Conservation (phyloP, 495 filamentous ascomycete species). For the Lasiosphaeriaceae sp. region DNA sequence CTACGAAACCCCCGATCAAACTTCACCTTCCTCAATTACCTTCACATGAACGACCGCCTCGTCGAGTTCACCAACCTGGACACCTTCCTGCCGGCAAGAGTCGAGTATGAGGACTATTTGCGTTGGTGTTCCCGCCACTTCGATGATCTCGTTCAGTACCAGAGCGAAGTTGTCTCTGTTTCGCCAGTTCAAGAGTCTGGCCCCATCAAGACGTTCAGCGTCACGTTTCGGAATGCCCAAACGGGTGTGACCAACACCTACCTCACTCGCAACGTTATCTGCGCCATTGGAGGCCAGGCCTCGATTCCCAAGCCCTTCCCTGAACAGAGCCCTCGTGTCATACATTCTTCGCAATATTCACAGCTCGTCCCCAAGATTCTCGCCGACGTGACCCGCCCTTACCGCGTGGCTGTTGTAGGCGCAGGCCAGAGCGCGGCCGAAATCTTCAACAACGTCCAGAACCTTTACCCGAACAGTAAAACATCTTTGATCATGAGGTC, state of each 20-base stretch:
- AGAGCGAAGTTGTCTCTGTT: slow-evolving; percentile 68
- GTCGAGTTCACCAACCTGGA: slow-evolving; percentile 85
- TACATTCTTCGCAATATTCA: slow-evolving; percentile 89
- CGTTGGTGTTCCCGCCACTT: slow-evolving; percentile 86
- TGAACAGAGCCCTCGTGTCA: slow-evolving; percentile 56
- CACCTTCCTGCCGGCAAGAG: slow-evolving; percentile 80
- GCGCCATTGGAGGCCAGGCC: slow-evolving; percentile 79
- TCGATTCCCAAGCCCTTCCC: slow-evolving; percentile 69
- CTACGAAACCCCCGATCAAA: slow-evolving; percentile 80
- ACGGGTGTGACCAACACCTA: slow-evolving; percentile 32
- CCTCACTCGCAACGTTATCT: slow-evolving; percentile 72
- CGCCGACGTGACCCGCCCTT: slow-evolving; percentile 50
- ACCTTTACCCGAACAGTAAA: slow-evolving; percentile 74
- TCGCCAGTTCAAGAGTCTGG: slow-evolving; percentile 41
- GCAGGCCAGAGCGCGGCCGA: slow-evolving; percentile 92
- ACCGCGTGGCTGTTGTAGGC: slow-evolving; percentile 78
- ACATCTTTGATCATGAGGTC: slow-evolving; percentile 73
- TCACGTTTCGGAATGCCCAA: slow-evolving; percentile 36
- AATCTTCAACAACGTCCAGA: slow-evolving; percentile 86
- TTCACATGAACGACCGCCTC: slow-evolving; percentile 72
- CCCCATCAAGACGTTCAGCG: slow-evolving; percentile 45
- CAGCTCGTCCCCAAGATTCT: slow-evolving; percentile 58
- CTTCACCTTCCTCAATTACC: slow-evolving; percentile 95
- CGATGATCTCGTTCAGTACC: slow-evolving; percentile 71
- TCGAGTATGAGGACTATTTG: slow-evolving; percentile 95